Percentiles rank a stretch among this genome's conserved stretches.
Evolutionary conservation across 768 basidiomycete species (phyloP).

Genomic region (Daedalea quercina): DNA sequence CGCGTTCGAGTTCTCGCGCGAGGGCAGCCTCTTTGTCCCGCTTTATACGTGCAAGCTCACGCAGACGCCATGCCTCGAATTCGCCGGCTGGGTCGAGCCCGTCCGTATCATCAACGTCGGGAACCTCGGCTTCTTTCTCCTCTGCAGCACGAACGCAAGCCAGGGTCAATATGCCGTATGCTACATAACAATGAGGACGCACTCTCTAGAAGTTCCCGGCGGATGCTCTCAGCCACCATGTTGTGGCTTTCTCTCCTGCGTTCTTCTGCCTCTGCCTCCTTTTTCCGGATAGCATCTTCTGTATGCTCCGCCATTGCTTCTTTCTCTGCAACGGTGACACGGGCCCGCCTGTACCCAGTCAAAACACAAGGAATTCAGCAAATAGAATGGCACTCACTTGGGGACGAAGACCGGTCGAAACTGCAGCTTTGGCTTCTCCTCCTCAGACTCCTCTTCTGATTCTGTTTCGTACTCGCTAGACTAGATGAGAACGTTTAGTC

Average conservation of each 20-base stretch:
- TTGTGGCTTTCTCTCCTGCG: constrained; percentile 85
- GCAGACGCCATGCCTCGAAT: constrained; percentile 93
- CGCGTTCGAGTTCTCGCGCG: constrained; percentile 74
- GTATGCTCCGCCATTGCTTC: constrained; percentile 64
- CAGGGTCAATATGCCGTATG: not conserved
- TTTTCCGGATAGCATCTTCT: constrained; percentile 65
- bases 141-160: constrained; percentile 39
- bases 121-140: constrained; percentile 78
- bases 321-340: constrained; percentile 63
- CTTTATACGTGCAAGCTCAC: constrained; percentile 91
- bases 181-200: constrained; percentile 22
- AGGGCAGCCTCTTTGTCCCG: constrained; percentile 88
- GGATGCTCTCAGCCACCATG: constrained; percentile 91
- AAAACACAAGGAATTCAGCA: not conserved
- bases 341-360: constrained; percentile 50
- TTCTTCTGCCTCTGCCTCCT: constrained; percentile 74
- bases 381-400: constrained; percentile 51
- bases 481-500: constrained; percentile 30
- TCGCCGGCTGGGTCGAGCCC: constrained; percentile 83
- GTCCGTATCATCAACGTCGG: constrained; percentile 94
- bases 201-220: constrained; percentile 90
- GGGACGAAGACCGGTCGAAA: constrained; percentile 94
- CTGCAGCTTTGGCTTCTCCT: constrained; percentile 64
- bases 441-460: constrained; percentile 59
- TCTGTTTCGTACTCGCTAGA: constrained; percentile 72